A percentile compares a stretch with the other conserved stretches of the same genome.
Conservation (phyloP, 2,329 filamentous ascomycete species). For the Didymella sp. region DNA sequence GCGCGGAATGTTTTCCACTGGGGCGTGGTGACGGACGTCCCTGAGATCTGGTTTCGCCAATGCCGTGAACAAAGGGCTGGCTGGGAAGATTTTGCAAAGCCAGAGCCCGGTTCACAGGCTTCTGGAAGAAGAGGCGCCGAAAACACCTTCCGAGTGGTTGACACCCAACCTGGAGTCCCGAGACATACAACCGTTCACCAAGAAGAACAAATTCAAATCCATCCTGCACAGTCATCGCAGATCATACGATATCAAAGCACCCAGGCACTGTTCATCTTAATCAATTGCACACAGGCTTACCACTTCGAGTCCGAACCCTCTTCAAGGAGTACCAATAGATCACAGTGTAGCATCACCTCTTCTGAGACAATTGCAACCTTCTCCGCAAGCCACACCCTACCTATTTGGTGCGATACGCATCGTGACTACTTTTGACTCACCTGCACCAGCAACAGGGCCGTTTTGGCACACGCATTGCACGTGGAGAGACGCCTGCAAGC, state of each 20-base stretch:
- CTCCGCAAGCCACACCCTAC: slow-evolving; percentile 11
- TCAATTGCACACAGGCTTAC: slow-evolving; percentile 2
- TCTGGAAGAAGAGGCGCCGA: background rate
- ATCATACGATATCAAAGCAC: background rate
- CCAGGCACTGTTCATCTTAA: background rate
- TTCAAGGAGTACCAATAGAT: slow-evolving; percentile 4
- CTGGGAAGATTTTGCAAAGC: background rate
- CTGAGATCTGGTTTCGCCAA: background rate
- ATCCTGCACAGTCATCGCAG: background rate
- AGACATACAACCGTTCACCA: background rate
- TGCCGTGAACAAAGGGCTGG: background rate
- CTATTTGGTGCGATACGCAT: slow-evolving; percentile 2
- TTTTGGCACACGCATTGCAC: slow-evolving; percentile 16
- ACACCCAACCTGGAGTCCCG: background rate
- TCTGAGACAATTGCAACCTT: slow-evolving; percentile 13
- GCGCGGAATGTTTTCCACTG: background rate
- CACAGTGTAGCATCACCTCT: slow-evolving; percentile 16
- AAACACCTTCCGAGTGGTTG: background rate
- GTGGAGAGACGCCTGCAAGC: slow-evolving; percentile 14
- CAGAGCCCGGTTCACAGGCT: background rate
- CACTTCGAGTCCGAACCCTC: background rate
- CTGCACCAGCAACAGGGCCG: slow-evolving; percentile 5
- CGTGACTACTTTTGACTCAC: background rate
- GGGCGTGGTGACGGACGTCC: too few species aligned
- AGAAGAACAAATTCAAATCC: background rate